A percentile compares a stretch with the other conserved stretches of the same genome.
Evolutionary conservation across 2,329 filamentous ascomycete genomes (phyloP).

Genomic region (Elsinoe arachidis): DNA sequence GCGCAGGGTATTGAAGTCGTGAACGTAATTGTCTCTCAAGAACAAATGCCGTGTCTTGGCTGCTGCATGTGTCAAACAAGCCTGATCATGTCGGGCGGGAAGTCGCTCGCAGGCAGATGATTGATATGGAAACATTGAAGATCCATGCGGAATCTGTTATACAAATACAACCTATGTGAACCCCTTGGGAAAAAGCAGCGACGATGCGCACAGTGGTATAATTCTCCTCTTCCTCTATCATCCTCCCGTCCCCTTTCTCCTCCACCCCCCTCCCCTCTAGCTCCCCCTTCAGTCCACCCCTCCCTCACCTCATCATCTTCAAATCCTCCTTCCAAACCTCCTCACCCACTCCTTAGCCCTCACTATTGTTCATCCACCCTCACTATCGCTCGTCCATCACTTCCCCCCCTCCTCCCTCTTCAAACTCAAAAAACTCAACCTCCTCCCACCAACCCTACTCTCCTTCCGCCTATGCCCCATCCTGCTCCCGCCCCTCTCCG

Average conservation of each 20-base stretch:
- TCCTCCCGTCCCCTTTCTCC: background rate
- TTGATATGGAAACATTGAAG: too few relatives aligned
- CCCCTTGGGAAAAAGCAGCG: background rate
- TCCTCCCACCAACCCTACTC: background rate
- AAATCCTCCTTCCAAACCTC: too few relatives aligned
- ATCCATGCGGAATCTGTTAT: too few relatives aligned
- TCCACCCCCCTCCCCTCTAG: background rate
- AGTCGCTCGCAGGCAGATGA: too few relatives aligned
- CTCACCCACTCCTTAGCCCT: too few relatives aligned
- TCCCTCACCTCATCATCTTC: too few relatives aligned
- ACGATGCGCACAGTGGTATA: background rate
- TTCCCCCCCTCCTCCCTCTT: background rate
- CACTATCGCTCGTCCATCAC: background rate
- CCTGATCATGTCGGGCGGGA: too few relatives aligned
- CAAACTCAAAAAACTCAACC: slow-evolving; percentile 10
- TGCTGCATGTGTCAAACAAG: too few relatives aligned
- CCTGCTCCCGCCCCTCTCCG: slow-evolving; percentile 2
- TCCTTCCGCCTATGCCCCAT: slow-evolving; percentile 4
- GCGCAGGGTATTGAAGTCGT: too few relatives aligned
- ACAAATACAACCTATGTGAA: background rate
- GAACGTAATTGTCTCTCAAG: too few relatives aligned
- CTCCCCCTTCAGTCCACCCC: background rate
- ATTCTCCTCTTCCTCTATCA: background rate
- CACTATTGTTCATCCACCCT: too few relatives aligned
- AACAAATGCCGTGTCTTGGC: too few relatives aligned